Percentiles rank a stretch among this genome's conserved stretches.
phyloP scores from a whole-genome alignment of 306 rosid species.

The Acacia melanoxylon region DNA sequence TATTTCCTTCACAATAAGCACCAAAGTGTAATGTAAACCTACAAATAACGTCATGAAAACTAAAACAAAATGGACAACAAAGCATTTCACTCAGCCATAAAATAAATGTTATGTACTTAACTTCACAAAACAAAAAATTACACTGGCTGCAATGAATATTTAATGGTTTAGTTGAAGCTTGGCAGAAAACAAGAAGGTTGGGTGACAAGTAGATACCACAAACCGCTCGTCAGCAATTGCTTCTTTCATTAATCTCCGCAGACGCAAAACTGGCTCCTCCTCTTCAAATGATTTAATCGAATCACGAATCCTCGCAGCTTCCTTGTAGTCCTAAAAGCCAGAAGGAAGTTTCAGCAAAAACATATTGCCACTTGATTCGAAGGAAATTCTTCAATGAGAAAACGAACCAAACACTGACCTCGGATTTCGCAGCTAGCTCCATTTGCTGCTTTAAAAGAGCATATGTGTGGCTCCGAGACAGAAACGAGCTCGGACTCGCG shows the following conservation, averaged over 20 bases:
- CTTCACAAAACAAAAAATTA: not conserved
- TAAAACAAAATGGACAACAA: not conserved
- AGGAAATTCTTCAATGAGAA: not conserved
- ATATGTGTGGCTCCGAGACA: slow-evolving; percentile 73
- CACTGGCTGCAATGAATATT: not conserved
- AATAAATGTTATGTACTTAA: not conserved
- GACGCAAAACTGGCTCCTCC: slow-evolving; percentile 83
- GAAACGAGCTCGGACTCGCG: slow-evolving; percentile 44
- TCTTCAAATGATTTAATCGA: slow-evolving; percentile 76
- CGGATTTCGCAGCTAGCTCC: slow-evolving; percentile 90
- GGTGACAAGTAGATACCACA: slow-evolving; percentile 45
- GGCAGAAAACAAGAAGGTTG: not conserved
- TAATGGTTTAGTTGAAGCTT: not conserved
- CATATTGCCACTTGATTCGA: not conserved
- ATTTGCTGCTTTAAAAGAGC: slow-evolving; percentile 83
- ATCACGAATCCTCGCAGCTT: slow-evolving; percentile 93
- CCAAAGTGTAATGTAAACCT: not conserved
- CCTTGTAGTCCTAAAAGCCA: slow-evolving; percentile 71
- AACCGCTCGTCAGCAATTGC: slow-evolving; percentile 80
- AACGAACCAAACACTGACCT: slow-evolving; percentile 43
- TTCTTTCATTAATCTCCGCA: slow-evolving; percentile 63
- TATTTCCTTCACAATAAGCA: not conserved
- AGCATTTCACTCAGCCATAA: not conserved
- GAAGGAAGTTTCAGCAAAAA: not conserved
- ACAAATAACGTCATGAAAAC: not conserved